These are phyloP conservation scores for Articulospora tetracladia DNA, from an alignment of 495 filamentous ascomycete species.

Conservation along the genomic window DNA sequence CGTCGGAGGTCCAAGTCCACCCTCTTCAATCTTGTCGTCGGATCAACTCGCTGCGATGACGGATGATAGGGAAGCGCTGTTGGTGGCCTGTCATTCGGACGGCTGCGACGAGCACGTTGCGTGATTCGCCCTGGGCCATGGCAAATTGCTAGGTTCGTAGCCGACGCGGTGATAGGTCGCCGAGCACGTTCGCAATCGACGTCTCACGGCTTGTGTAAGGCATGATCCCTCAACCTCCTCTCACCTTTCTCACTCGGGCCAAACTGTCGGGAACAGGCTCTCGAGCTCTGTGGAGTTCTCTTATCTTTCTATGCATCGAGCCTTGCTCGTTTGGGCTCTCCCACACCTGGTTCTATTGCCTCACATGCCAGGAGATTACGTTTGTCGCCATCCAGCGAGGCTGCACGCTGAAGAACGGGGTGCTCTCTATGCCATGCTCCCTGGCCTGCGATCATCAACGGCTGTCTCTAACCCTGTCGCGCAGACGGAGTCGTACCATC, in stretches of 20 bases:
- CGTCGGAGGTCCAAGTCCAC: background rate
- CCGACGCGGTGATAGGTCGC: slow-evolving; percentile 1
- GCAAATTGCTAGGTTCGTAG: background rate
- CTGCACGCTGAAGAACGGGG: background rate
- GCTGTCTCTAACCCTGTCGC: no score
- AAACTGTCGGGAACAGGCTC: background rate
- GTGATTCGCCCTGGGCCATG: slow-evolving; percentile 11
- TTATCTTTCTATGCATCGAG: background rate
- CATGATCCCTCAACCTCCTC: background rate
- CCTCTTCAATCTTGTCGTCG: background rate
- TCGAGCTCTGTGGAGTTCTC: background rate
- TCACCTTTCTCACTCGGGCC: background rate
- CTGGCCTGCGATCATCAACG: background rate
- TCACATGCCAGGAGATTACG: background rate
- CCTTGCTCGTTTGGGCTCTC: background rate
- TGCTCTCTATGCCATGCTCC: background rate
- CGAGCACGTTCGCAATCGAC: background rate
- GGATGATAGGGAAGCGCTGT: background rate
- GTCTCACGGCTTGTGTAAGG: background rate
- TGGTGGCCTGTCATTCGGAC: background rate
- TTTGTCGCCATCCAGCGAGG: background rate
- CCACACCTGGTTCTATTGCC: background rate
- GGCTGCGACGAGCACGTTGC: slow-evolving; percentile 8
- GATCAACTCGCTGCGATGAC: background rate
- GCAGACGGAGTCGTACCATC: background rate